Percentiles rank a stretch among this genome's conserved stretches.
phyloP scores from a whole-genome alignment of 495 filamentous ascomycete species.

The Trichocladium uniseriatum region DNA sequence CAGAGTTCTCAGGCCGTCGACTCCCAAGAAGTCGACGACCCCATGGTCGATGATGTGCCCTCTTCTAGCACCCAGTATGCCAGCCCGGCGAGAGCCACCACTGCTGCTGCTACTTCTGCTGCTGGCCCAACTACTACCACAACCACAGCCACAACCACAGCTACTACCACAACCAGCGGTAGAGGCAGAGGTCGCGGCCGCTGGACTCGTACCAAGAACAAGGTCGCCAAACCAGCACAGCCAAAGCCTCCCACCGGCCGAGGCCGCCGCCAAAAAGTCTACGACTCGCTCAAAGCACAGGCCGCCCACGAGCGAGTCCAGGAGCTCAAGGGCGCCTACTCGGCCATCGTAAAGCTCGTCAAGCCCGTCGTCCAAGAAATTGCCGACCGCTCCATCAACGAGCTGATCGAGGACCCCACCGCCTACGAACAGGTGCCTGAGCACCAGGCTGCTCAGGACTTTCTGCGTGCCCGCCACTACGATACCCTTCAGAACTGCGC shows the following conservation, averaged over 20 bases:
- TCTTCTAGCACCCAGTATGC: background rate
- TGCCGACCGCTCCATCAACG: constrained; percentile 31
- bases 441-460: constrained; percentile 17
- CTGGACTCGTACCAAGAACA: constrained; percentile 13
- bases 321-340: constrained; percentile 33
- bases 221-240: constrained; percentile 25
- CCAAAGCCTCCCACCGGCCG: constrained; percentile 28
- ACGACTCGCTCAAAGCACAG: constrained; percentile 30
- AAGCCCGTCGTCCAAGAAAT: constrained; percentile 37
- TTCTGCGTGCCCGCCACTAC: constrained; percentile 26
- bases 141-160: background rate
- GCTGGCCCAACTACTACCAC: too few relatives aligned
- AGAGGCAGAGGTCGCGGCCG: constrained; percentile 24
- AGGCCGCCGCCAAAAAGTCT: constrained; percentile 37
- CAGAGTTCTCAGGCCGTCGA: constrained; percentile 6
- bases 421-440: constrained; percentile 27
- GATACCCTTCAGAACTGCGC: constrained; percentile 16
- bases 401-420: constrained; percentile 25
- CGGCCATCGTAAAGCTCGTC: constrained; percentile 27
- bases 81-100: constrained; percentile 22
- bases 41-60: constrained; percentile 14
- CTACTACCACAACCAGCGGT: constrained; percentile 11
- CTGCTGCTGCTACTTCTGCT: background rate
- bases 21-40: constrained; percentile 15
- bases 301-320: constrained; percentile 39